phyloP scores from a whole-genome alignment of 192 early-diverging fungal species.

The Irineochytrium annulatum region DNA sequence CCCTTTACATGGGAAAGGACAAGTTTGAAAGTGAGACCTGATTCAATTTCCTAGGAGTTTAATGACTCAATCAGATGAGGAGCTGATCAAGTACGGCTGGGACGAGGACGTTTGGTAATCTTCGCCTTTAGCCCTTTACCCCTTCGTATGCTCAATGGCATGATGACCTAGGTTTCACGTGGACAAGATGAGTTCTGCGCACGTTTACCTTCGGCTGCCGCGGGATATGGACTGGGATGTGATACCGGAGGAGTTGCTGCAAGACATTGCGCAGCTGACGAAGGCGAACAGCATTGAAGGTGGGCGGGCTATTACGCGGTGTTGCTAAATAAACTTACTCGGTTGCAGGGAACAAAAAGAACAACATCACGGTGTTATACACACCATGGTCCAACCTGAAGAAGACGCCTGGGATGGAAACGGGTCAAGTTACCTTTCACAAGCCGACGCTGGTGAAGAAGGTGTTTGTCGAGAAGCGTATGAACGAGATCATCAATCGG shows the following conservation, averaged over 20 bases:
- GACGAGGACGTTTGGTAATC: constrained; percentile 84
- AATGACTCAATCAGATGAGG: constrained; percentile 55
- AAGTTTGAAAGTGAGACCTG: constrained; percentile 83
- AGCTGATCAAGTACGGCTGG: constrained; percentile 92
- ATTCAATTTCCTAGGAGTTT: constrained; percentile 3
- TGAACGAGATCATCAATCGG: constrained; percentile 85
- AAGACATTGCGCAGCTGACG: constrained; percentile 87
- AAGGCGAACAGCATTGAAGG: constrained; percentile 98
- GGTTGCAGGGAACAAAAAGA: constrained; percentile 77
- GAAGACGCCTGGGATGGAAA: constrained; percentile 91
- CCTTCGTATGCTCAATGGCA: not conserved
- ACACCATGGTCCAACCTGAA: constrained; percentile 81
- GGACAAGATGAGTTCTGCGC: constrained; percentile 95
- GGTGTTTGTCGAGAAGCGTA: constrained; percentile 67
- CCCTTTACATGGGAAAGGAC: constrained; percentile 97
- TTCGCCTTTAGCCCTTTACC: not conserved
- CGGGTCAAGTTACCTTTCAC: constrained; percentile 92
- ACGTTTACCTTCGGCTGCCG: constrained; percentile 87
- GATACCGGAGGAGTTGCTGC: constrained; percentile 68
- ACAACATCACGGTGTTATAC: constrained; percentile 88
- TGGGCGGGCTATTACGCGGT: not conserved
- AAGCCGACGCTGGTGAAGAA: constrained; percentile 76
- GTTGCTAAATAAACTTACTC: not conserved
- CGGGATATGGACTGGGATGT: constrained; percentile 68
- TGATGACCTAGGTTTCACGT: constrained; percentile 75